Base-by-base conservation (phyloP, 2,329 filamentous ascomycete genomes). In the Phialophora verrucosa region DNA sequence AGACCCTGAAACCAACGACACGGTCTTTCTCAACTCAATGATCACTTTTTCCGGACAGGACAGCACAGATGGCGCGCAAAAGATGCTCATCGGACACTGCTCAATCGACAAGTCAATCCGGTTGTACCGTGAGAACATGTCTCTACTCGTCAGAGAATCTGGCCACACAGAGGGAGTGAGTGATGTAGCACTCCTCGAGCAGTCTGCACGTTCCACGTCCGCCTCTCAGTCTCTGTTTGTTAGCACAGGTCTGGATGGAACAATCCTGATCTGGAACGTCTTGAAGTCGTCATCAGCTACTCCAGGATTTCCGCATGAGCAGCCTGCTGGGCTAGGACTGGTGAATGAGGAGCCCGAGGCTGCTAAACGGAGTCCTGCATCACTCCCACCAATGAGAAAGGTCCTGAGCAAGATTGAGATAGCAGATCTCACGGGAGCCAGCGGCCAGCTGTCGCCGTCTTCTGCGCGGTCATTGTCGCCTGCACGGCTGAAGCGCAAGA, bases 21-120 rank as follows among this genome's bases (percentile, higher is more conserved):
- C 93, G 5, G 94, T 94, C 0, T 87, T 95, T 51, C 81, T 98
- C 71, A 91, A 93, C 70, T 91, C 91, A 0, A 83, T 99, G 32
- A 87, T 88, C 1, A 87, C 89, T 64, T 73, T 74, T 14, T 77
- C 84, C 68, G 78, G 85, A 78, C 82, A 84, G 10, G 68, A 68
- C 8, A 25, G 38, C 29, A 50, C 42, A 31, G 66, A 70, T 54
- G 76, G 87, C 81, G 27, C 38, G 10, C 58, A 63, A 35, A 86
- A 88, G 31, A 85, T 96, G 59, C 84, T 99, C 59, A 84, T 95
- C 20, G 93, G 92, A n/a, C 85, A 95, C 11, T 97, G 94, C 8
- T 93, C 93, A 72, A 97, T 92, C 0, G 95, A 99, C 78, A 99
- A 98, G 76, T 98, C 95, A 0, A 90, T 99, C 63, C 85, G 95